phyloP scores from a whole-genome alignment of 2,329 filamentous ascomycete genomes.

The Pseudogymnoascus destructans region DNA sequence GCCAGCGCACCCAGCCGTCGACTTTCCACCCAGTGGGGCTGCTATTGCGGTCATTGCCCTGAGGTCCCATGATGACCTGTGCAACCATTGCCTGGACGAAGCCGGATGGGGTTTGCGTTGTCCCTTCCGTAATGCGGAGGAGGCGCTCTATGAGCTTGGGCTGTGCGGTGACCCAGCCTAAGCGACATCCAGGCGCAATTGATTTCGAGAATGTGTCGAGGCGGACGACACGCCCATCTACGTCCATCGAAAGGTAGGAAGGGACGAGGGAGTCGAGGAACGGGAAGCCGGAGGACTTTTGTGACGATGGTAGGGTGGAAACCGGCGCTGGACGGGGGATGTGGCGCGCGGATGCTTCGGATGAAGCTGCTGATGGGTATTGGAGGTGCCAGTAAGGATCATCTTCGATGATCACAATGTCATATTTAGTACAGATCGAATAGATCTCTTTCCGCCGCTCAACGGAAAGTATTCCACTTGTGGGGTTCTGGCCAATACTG shows the following conservation, averaged over 20 bases:
- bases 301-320: conserved; percentile 20
- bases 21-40: conserved; percentile 56
- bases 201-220: conserved; percentile 94
- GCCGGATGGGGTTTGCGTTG: conserved; percentile 74
- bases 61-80: conserved; percentile 61
- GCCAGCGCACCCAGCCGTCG: conserved; percentile 82
- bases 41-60: conserved; percentile 37
- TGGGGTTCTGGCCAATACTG: conserved; percentile 83
- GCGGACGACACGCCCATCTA: conserved; percentile 75
- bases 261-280: conserved; percentile 77
- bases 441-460: conserved; percentile 69
- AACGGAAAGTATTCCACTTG: conserved; percentile 60
- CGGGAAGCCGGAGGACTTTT: conserved; percentile 48
- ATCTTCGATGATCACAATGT: conserved; percentile 85
- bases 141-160: conserved; percentile 65
- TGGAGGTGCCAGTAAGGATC: conserved; percentile 96
- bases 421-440: conserved; percentile 65
- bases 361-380: conserved; percentile 54
- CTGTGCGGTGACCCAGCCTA: conserved; percentile 84
- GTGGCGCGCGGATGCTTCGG: conserved; percentile 24
- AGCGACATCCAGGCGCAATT: conserved; percentile 73
- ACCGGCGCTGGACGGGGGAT: neutral
- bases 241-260: conserved; percentile 69
- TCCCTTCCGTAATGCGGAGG: conserved; percentile 58
- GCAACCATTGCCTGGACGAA: conserved; percentile 79